phyloP scores from a whole-genome alignment of 805 yeast species.

The Yamadazyma philogaea region DNA sequence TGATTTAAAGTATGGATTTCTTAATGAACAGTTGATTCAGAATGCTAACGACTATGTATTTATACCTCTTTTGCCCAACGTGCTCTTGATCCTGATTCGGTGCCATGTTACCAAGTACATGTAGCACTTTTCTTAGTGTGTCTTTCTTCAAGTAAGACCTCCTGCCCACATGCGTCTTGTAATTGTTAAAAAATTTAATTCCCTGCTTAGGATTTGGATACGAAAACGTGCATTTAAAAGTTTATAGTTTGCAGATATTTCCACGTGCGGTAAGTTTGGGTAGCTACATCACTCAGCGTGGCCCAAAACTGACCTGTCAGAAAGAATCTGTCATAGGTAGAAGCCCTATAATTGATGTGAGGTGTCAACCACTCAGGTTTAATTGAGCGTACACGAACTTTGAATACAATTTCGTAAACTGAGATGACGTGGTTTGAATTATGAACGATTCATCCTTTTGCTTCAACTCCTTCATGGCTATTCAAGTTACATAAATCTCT shows the following conservation, averaged over 20 bases:
- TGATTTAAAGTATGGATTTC: neutral
- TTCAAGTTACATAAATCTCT: too few species aligned
- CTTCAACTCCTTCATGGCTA: too few species aligned
- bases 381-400: too few species aligned
- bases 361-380: too few species aligned
- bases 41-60: neutral
- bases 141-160: neutral
- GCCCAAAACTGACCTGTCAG: too few species aligned
- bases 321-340: too few species aligned
- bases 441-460: too few species aligned
- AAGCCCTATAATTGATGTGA: too few species aligned
- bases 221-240: constrained; percentile 6
- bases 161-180: constrained; percentile 1
- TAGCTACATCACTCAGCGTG: too few species aligned
- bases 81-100: neutral
- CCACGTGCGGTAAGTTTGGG: neutral
- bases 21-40: neutral
- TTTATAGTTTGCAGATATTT: constrained; percentile 5
- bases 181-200: too few species aligned
- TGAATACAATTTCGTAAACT: too few species aligned
- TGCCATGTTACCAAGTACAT: constrained; percentile 1
- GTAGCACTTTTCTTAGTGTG: neutral
- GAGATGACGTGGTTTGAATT: too few species aligned
- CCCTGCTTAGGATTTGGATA: neutral
- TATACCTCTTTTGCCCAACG: neutral